Evolutionary conservation across 495 filamentous ascomycete genomes (phyloP), one percentile per base, ranked within the genome.

Genomic region (Penicillium goetzii): DNA sequence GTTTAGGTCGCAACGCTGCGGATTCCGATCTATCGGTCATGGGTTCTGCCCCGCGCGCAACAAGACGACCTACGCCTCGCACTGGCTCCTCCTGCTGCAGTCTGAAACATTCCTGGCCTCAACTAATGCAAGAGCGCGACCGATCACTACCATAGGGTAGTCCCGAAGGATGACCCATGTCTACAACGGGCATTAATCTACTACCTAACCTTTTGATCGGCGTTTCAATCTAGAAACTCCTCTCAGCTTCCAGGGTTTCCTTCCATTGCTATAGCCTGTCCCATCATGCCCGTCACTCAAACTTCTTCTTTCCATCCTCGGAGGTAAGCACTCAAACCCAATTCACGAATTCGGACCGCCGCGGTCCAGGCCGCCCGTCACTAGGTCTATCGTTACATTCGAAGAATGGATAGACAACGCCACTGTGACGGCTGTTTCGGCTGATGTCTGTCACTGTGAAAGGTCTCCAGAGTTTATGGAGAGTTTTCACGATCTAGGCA

Each of bases 281-380:
- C 19, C 49, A 36, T 55, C 17, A 21, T 14, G 1, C 19, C n/a
- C n/a, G 17, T 21, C 4, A 14, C 17, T 55, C 11, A 19, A 53
- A 57, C 64, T 60, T 56, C 56, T 56, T 47, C 60, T 43, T 61
- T 57, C 57, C 36, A 63, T 53, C 33, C 32, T 58, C 55, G 45
- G 60, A 55, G 50, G 58, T 65, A 59, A 69, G 62, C 63, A 61
- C 57, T 66, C 58, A 66, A 69, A 63, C 60, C 62, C 58, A 66
- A 66, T 45, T 53, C 63, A 57, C 21, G 47, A n/a, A 45, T 25
- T 51, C 49, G 63, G 59, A 54, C 54, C 38, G 34, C 32, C 34
- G 28, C 28, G 28, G 21, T 15, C 34, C n/a, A 28, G 30, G n/a
- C 52, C 32, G 30, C 32, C 23, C 38, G 19, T 57, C 25, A 30